Conservation (phyloP, 2,329 filamentous ascomycete genomes). For the Metarhizium anisopliae region DNA sequence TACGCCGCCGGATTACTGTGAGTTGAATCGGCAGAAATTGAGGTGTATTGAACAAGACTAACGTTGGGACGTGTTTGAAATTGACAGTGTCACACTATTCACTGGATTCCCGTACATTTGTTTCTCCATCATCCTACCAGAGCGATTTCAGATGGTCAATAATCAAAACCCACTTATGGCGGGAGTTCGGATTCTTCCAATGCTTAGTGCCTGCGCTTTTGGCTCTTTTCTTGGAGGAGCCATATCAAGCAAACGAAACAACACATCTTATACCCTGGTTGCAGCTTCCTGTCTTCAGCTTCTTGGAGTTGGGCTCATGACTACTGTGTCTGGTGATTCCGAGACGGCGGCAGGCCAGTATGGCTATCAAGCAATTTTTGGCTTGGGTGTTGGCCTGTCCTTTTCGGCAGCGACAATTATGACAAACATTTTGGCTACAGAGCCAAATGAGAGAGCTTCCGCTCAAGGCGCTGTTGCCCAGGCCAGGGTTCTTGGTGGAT, state of each 20-base stretch:
- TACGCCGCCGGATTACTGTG: conserved; percentile 43
- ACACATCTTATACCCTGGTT: conserved; percentile 42
- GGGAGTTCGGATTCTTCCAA: conserved; percentile 48
- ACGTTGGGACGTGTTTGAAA: neutral
- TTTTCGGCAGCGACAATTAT: conserved; percentile 50
- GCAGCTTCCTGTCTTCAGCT: conserved; percentile 41
- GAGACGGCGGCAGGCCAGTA: conserved; percentile 35
- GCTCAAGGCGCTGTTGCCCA: conserved; percentile 53
- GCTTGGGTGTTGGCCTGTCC: conserved; percentile 49
- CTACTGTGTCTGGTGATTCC: conserved; percentile 26
- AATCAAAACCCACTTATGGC: conserved; percentile 42
- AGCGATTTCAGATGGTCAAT: conserved; percentile 52
- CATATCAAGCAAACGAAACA: conserved; percentile 44
- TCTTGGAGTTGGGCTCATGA: conserved; percentile 41
- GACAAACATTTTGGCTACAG: conserved; percentile 41
- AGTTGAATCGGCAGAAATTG: conserved; percentile 11
- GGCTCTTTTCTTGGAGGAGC: conserved; percentile 47
- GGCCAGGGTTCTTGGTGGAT: conserved; percentile 49
- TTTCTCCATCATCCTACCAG: conserved; percentile 49
- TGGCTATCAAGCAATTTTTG: conserved; percentile 47
- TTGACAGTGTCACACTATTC: conserved; percentile 42
- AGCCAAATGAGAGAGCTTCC: conserved; percentile 41
- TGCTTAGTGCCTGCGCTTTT: conserved; percentile 47
- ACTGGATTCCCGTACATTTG: conserved; percentile 50
- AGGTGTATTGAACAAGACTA: neutral